Base-by-base conservation (phyloP, 345 rosid species). In the Kandelia obovata region DNA sequence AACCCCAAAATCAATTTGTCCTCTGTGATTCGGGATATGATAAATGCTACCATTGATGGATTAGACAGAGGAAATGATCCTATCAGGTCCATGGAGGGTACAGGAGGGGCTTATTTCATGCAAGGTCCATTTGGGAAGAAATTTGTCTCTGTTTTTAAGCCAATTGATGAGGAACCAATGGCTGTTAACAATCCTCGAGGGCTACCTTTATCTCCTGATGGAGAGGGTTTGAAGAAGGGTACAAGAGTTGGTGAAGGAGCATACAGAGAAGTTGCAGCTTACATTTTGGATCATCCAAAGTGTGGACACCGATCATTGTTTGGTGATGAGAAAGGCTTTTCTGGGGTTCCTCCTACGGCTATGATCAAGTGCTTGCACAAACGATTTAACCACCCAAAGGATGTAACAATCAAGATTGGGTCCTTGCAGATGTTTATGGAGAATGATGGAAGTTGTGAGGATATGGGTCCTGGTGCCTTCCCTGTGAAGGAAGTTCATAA, bases 241-340 rank as follows among this genome's bases (percentile, higher is more conserved):
- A 80, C 86, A 9, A 67, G 65, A 65, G 86, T 83, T 61, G 86
- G 82, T 46, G 83, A 73, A 77, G 86, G 83, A 31, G 86, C 86
- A 19, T 58, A 77, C 49, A 79, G 86, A 72, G 86, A 83, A 72
- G 83, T 80, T 66, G 81, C 83, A 34, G 86, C 80, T 46, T 83
- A 79, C 67, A 61, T 83, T 32, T 61, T 83, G 72, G 86, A 83
- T 73, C 86, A 83, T 70, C 86, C 86, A 20, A 71, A 70, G 66
- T 67, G 53, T 34, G 78, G 67, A 7, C 65, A 21, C 16, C 64
- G 77, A 35, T 31, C 66, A 0, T 70, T 30, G 27, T 72, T 60
- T 21, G 83, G 78, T 19, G 58, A 67, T 31, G 74, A 6, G 62
- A 61, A 64, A 58, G 82, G 86, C 43, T 80, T 80, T 73, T 78